Evolutionary conservation across 106 monocot genomes (phyloP), one percentile per base, ranked within the genome.

Genomic region (Allium sativum): DNA sequence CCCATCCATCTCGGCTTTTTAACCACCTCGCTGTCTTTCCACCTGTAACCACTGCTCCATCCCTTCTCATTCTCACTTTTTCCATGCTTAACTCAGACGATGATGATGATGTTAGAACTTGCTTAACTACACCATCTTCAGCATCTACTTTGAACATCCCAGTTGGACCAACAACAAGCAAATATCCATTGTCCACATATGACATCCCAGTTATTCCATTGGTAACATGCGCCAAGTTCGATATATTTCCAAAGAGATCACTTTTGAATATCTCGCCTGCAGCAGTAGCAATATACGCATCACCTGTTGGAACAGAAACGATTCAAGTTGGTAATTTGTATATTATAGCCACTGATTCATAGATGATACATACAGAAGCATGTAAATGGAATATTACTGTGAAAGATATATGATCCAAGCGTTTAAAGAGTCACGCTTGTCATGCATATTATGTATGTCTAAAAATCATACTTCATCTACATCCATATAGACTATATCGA

Each of bases 111-210:
- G 50, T 47, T 13, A 48, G 21, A 51, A 82, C 84, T 51, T 18
- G 18, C 73, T 72, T 75, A 43, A 67, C 69, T 3, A 46, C 48
- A 13, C 84, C 92, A 16, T 70, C 72, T 18, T 88, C 88, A 6
- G 58, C 57, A 59, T 88, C 88, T 44, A 93, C 72, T 64, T 76
- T 82, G 45, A 85, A 80, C 12, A 89, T 61, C 10, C 18, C 45
- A 15, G 56, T 65, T 52, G 41, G 44, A 40, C 45, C 22, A 64
- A 71, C 68, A 47, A 62, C 85, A 6, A 93, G 82, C 43, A 93
- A 77, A 59, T 73, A 93, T 7, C 88, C 93, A 5, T 63, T 73
- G 65, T 65, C 58, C 21, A 73, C 69, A 75, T 70, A 69, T 9
- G 71, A 81, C 40, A 77, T 52, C 18, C 74, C 79, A 6, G 48